These are phyloP conservation scores for Oryza officinalis DNA, from an alignment of 176 grass and related monocot genomes.

Conservation along the genomic window DNA sequence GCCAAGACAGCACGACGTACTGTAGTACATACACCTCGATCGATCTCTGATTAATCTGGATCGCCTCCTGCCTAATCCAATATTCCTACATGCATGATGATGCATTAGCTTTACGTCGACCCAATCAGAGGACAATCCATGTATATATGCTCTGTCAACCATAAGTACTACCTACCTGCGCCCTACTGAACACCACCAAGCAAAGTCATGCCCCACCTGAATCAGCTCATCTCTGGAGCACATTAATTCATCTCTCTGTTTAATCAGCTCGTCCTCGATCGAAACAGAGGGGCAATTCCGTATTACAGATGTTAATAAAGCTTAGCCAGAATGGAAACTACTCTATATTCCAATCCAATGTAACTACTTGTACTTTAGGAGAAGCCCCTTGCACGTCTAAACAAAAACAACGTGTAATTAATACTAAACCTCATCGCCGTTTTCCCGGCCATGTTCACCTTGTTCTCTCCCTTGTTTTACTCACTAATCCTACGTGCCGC, in stretches of 20 bases:
- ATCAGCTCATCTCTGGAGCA: neutral
- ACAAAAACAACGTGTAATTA: neutral
- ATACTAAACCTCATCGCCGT: neutral
- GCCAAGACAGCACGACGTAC: neutral
- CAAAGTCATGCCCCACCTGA: neutral
- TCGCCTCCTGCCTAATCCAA: neutral
- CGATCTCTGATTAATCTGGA: neutral
- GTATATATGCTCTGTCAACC: neutral
- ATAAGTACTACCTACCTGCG: neutral
- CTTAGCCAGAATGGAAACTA: neutral
- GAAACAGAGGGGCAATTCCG: neutral
- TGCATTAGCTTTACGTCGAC: conserved; percentile 30
- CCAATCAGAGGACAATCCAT: neutral
- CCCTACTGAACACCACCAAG: neutral
- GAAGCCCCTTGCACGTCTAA: neutral
- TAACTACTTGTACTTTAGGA: neutral
- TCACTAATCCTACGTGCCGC: neutral
- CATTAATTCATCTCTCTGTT: neutral
- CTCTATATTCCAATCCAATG: too few species aligned
- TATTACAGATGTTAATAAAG: neutral
- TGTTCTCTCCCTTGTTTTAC: conserved; percentile 6
- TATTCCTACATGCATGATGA: neutral
- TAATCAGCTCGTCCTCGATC: neutral
- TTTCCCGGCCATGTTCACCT: conserved; percentile 1
- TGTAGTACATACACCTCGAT: neutral